These are phyloP conservation scores for Aspergillus sp. DNA, from an alignment of 2,329 filamentous ascomycete species.

Conservation along the genomic window DNA sequence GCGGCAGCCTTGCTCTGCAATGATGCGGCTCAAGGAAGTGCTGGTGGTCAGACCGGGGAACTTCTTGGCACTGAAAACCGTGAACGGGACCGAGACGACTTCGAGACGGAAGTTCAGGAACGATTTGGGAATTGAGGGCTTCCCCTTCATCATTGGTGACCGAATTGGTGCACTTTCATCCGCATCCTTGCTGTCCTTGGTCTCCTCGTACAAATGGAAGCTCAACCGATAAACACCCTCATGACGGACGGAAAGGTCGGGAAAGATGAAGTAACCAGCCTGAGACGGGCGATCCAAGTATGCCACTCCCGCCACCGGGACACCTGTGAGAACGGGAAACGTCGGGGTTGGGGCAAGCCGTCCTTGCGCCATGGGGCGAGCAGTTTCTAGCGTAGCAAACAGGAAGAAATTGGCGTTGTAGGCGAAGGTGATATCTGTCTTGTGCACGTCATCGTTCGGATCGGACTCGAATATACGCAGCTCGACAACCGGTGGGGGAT, in stretches of 20 bases:
- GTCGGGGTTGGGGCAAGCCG: conserved; percentile 70
- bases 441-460: conserved; percentile 56
- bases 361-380: conserved; percentile 78
- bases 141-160: conserved; percentile 28
- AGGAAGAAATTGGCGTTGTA: conserved; percentile 99
- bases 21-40: conserved; percentile 82
- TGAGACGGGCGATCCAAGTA: conserved; percentile 83
- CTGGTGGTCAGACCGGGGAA: conserved; percentile 92
- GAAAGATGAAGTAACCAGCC: conserved; percentile 94
- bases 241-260: conserved; percentile 91
- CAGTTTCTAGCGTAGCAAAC: conserved; percentile 85
- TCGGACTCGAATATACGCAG: conserved; percentile 76
- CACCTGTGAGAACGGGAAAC: conserved; percentile 84
- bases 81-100: conserved; percentile 83
- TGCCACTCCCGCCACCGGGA: conserved; percentile 92
- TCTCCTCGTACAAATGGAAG: conserved; percentile 92
- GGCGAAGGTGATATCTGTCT: conserved; percentile 76
- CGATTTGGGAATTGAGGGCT: conserved; percentile 49
- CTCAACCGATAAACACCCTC: conserved; percentile 90
- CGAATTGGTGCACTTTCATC: conserved; percentile 58
- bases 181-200: conserved; percentile 79
- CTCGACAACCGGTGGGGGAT: conserved; percentile 92
- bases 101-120: conserved; percentile 85
- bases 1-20: conserved; percentile 94
- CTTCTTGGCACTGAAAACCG: conserved; percentile 95